These are phyloP conservation scores for Orbilia ellipsospora DNA, from an alignment of 2,329 filamentous ascomycete genomes.

Conservation along the genomic window DNA sequence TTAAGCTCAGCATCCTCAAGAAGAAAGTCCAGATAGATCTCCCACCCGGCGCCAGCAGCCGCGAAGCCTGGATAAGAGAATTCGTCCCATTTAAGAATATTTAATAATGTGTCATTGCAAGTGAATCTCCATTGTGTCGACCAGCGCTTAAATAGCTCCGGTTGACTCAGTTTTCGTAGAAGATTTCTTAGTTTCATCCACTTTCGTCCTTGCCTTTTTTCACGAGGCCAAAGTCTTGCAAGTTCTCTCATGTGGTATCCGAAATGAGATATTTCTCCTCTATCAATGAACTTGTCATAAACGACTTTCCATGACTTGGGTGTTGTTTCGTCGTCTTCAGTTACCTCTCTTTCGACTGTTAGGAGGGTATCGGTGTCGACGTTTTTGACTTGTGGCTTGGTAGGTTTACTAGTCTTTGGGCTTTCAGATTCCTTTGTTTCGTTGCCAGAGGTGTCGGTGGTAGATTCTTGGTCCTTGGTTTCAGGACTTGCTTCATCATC, in stretches of 20 bases:
- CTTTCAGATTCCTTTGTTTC: no score
- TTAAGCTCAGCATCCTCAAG: constrained; percentile 12
- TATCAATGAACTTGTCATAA: background rate
- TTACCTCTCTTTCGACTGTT: no score
- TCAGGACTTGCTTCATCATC: background rate
- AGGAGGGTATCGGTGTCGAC: background rate
- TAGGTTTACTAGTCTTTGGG: no score
- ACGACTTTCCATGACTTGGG: background rate
- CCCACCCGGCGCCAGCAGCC: constrained; percentile 1
- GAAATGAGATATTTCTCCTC: constrained; percentile 19
- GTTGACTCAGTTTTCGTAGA: constrained; percentile 17
- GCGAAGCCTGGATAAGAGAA: background rate
- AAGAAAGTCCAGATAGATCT: constrained; percentile 28
- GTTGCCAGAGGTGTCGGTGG: background rate
- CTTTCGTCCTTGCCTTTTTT: constrained; percentile 17
- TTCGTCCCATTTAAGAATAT: background rate
- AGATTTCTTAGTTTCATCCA: constrained; percentile 27
- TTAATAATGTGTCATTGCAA: background rate
- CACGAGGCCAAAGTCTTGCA: background rate
- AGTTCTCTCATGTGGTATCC: constrained; percentile 6
- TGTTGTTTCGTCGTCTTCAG: no score
- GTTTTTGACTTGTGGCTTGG: no score
- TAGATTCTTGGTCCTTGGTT: background rate
- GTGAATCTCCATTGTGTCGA: background rate
- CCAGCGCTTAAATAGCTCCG: constrained; percentile 9